Conservation (phyloP, 1,284 basidiomycete species). For the Gyrodon tennesseensis region DNA sequence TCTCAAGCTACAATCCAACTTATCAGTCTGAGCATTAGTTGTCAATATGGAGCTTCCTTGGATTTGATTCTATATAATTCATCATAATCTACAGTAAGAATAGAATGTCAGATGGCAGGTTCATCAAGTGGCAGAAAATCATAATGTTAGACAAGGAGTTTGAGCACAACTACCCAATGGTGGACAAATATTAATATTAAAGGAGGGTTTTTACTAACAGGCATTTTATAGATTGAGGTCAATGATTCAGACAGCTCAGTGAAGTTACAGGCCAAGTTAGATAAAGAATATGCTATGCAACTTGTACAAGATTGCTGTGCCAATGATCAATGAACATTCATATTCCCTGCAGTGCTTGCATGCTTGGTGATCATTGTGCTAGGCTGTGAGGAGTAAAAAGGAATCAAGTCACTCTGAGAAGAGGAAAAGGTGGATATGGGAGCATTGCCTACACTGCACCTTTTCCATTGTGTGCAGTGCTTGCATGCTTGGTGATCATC, state of each 20-base stretch:
- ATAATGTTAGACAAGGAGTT: constrained; percentile 83
- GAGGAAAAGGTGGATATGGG: too few species aligned
- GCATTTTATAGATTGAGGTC: constrained; percentile 91
- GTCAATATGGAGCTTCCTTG: constrained; percentile 96
- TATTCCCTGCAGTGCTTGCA: too few species aligned
- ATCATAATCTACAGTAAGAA: constrained; percentile 99
- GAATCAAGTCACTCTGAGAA: too few species aligned
- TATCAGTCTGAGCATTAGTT: too few species aligned
- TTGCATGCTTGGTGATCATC: too few species aligned
- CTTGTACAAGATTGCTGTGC: constrained; percentile 73
- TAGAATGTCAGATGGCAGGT: constrained; percentile 98
- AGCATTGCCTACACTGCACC: too few species aligned
- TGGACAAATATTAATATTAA: constrained; percentile 74
- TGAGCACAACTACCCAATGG: constrained; percentile 88
- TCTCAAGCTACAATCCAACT: too few species aligned
- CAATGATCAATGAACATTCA: constrained; percentile 78
- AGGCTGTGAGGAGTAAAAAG: too few species aligned
- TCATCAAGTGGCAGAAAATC: constrained; percentile 94
- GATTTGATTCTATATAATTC: constrained; percentile 96
- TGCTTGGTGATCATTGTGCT: too few species aligned
- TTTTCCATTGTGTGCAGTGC: too few species aligned
- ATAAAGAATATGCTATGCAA: constrained; percentile 84
- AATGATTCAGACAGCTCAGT: constrained; percentile 87
- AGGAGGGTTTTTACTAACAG: constrained; percentile 75
- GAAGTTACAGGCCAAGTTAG: constrained; percentile 86